phyloP scores from a whole-genome alignment of 257 asterid species.

The Solanum pennellii region DNA sequence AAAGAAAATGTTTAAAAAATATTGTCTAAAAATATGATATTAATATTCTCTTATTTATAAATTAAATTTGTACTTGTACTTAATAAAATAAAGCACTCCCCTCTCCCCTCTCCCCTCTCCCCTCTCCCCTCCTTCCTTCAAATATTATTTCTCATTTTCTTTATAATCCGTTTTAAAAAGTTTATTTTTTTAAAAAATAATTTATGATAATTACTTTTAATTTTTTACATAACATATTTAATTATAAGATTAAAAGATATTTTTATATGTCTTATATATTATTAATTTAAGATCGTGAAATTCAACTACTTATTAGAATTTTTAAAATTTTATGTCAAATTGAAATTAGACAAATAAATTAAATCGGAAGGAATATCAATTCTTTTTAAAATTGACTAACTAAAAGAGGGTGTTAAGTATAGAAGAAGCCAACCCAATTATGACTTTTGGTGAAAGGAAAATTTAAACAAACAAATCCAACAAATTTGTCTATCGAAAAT shows the following conservation, averaged over 20 bases:
- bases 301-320: too few relatives aligned
- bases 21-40: neutral
- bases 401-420: neutral
- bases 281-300: too few relatives aligned
- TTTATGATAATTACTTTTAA: neutral
- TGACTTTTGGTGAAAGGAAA: neutral
- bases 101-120: too few relatives aligned
- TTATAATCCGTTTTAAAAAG: neutral
- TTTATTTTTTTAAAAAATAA: too few relatives aligned
- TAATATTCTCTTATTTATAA: too few relatives aligned
- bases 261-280: neutral
- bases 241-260: neutral
- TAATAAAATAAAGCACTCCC: neutral
- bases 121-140: neutral
- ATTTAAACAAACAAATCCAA: neutral
- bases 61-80: neutral
- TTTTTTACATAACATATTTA: neutral
- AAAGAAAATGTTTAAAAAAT: neutral
- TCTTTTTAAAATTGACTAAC: neutral
- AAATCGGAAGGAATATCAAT: neutral
- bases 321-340: too few relatives aligned
- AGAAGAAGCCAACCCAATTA: neutral
- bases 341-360: neutral
- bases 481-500: neutral
- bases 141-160: neutral